Evolutionary conservation across 2,329 filamentous ascomycete genomes (phyloP).

Genomic region (Podosphaera aphanis): DNA sequence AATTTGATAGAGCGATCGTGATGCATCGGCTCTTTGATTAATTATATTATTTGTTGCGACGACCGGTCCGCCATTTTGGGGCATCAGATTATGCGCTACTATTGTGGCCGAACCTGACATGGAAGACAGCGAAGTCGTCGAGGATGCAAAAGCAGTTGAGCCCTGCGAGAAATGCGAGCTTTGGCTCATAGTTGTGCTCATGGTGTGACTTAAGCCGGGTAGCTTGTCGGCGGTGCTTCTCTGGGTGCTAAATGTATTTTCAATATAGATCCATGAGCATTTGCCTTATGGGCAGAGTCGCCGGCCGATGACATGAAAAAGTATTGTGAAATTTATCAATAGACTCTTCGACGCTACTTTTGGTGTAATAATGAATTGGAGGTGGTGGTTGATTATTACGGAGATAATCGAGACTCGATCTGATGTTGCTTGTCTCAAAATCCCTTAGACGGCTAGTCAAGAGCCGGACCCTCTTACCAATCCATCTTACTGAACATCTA

Average conservation of each 20-base stretch:
- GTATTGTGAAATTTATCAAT: slow-evolving; percentile 1
- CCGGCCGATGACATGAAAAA: slow-evolving; percentile 13
- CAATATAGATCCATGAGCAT: slow-evolving; percentile 14
- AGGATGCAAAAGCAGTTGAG: slow-evolving; percentile 28
- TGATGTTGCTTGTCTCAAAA: slow-evolving; percentile 5
- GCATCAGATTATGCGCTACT: slow-evolving; percentile 16
- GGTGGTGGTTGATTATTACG: background rate
- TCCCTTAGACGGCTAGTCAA: slow-evolving; percentile 1
- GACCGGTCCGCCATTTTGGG: slow-evolving; percentile 32
- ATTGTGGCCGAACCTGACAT: slow-evolving; percentile 15
- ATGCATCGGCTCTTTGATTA: slow-evolving; percentile 85
- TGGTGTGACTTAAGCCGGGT: slow-evolving; percentile 12
- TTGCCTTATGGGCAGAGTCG: slow-evolving; percentile 13
- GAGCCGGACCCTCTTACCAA: background rate
- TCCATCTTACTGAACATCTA: background rate
- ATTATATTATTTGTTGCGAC: slow-evolving; percentile 81
- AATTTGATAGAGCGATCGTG: slow-evolving; percentile 81
- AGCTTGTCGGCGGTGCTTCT: slow-evolving; percentile 7
- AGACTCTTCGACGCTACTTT: slow-evolving; percentile 3
- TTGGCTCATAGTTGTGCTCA: slow-evolving; percentile 17
- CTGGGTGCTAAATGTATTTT: slow-evolving; percentile 11
- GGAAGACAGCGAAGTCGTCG: slow-evolving; percentile 15
- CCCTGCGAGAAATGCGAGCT: slow-evolving; percentile 33
- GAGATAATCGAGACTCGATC: slow-evolving; percentile 1
- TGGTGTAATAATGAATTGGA: background rate